phyloP scores from a whole-genome alignment of 345 rosid genomes.

The Sisymbrium altissimum region DNA sequence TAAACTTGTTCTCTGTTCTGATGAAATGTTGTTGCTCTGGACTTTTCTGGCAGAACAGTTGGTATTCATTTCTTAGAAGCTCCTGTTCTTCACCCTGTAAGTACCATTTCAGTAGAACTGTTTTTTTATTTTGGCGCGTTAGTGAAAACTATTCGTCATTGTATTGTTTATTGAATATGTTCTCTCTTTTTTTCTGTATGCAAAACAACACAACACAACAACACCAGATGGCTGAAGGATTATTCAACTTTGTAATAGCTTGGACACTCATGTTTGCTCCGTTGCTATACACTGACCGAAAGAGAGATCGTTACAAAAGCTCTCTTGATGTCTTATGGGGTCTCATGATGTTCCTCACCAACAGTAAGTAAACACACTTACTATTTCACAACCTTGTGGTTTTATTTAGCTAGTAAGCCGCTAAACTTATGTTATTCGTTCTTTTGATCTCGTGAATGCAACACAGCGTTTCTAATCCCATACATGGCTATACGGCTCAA shows the following conservation, averaged over 20 bases:
- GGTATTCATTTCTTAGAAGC: constrained; percentile 67
- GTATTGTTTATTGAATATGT: constrained; percentile 1
- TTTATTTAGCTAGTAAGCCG: background rate
- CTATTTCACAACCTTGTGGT: background rate
- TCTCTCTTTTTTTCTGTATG: background rate
- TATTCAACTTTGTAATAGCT: constrained; percentile 89
- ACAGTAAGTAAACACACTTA: constrained; percentile 51
- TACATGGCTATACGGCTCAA: constrained; percentile 89
- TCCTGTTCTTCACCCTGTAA: constrained; percentile 87
- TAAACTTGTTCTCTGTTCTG: too few relatives aligned
- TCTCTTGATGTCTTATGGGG: constrained; percentile 82
- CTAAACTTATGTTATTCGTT: background rate
- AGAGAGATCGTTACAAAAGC: constrained; percentile 70
- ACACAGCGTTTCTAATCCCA: constrained; percentile 81
- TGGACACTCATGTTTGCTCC: constrained; percentile 99
- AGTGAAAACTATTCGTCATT: background rate
- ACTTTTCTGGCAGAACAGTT: constrained; percentile 64
- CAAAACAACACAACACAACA: background rate
- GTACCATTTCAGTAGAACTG: constrained; percentile 12
- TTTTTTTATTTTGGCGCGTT: background rate
- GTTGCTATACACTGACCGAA: constrained; percentile 72
- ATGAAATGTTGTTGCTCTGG: constrained; percentile 18
- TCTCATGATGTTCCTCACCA: constrained; percentile 94
- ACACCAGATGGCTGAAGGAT: constrained; percentile 88
- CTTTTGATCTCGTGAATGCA: constrained; percentile 12